Conservation (phyloP, 2,329 filamentous ascomycete genomes). For the Sclerotinia sclerotiorum region DNA sequence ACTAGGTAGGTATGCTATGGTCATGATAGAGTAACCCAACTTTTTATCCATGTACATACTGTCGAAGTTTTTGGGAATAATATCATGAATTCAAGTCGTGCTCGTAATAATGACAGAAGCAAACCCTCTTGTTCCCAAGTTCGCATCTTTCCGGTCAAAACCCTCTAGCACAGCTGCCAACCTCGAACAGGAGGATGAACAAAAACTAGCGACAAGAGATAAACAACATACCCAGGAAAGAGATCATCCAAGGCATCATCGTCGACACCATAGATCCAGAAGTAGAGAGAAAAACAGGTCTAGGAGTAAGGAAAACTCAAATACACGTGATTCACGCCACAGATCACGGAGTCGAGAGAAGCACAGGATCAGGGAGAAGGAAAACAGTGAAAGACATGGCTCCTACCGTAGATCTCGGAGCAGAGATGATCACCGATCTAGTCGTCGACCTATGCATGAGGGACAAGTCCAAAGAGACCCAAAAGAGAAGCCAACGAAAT, state of each 20-base stretch:
- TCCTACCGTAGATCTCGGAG: slow-evolving; percentile 3
- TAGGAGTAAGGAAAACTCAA: slow-evolving; percentile 9
- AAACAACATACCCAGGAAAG: slow-evolving; percentile 16
- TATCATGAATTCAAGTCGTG: not conserved
- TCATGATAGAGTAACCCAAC: not conserved
- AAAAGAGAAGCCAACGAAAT: slow-evolving; percentile 15
- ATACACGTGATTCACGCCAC: slow-evolving; percentile 9
- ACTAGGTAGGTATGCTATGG: not conserved
- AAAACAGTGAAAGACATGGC: slow-evolving; percentile 27
- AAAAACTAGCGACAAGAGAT: slow-evolving; percentile 21
- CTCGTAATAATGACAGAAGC: slow-evolving; percentile 32
- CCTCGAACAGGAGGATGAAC: slow-evolving; percentile 25
- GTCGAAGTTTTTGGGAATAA: not conserved
- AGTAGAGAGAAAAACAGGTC: slow-evolving; percentile 16
- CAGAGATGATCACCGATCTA: slow-evolving; percentile 22
- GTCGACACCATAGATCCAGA: slow-evolving; percentile 20
- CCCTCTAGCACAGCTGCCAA: slow-evolving; percentile 26
- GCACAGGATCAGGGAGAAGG: slow-evolving; percentile 22
- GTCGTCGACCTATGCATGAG: not conserved
- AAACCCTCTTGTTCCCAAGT: slow-evolving; percentile 59
- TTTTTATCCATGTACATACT: not conserved
- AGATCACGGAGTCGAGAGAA: slow-evolving; percentile 21
- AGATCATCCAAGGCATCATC: slow-evolving; percentile 12
- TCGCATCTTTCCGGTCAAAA: slow-evolving; percentile 69
- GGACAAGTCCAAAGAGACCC: not conserved